Evolutionary conservation across 176 grass and related monocot genomes (phyloP).

Genomic region (Zoysia japonica): DNA sequence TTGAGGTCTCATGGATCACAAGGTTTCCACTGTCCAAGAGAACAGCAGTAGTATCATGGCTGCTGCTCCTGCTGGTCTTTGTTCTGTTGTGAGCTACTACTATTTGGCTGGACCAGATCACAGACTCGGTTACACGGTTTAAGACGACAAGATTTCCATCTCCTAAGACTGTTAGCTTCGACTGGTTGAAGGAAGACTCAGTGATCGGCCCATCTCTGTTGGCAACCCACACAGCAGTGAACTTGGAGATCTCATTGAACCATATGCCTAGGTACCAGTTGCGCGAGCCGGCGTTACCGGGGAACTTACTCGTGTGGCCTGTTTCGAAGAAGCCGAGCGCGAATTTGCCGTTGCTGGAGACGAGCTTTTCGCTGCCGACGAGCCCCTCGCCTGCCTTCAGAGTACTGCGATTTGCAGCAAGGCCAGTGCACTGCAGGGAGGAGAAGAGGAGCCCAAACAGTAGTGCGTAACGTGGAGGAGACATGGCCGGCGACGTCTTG

Average conservation of each 20-base stretch:
- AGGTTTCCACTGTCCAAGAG: background rate
- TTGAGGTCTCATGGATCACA: background rate
- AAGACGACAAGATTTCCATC: background rate
- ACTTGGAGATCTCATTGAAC: no score
- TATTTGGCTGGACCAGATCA: background rate
- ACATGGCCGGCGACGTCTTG: background rate
- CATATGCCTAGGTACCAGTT: no score
- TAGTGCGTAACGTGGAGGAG: background rate
- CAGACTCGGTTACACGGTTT: background rate
- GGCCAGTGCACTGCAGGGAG: background rate
- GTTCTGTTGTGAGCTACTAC: background rate
- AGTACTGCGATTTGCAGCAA: background rate
- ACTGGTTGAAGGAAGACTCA: background rate
- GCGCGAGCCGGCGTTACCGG: background rate
- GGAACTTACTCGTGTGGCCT: background rate
- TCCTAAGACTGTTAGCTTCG: background rate
- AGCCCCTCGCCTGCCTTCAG: background rate
- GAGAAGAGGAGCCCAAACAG: background rate
- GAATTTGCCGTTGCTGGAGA: no score
- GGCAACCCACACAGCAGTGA: no score
- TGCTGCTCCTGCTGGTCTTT: background rate
- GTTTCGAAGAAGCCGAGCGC: background rate
- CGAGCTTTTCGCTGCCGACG: background rate
- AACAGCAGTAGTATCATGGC: background rate
- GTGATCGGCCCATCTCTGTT: background rate